Conservation (phyloP, 148 eudicot genomes). For the Euryodendron excelsum region DNA sequence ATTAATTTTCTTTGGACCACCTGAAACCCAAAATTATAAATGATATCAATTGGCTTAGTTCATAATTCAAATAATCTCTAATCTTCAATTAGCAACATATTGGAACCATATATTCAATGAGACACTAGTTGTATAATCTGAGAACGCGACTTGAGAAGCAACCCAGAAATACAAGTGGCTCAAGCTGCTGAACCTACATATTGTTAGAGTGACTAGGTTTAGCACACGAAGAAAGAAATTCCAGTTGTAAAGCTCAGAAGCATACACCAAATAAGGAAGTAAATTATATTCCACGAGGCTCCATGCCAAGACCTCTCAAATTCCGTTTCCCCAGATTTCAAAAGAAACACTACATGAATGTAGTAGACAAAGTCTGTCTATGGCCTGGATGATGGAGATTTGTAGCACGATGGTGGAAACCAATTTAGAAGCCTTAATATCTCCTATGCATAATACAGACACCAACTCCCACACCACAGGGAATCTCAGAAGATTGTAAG, state of each 20-base stretch:
- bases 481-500: neutral
- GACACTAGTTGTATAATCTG: neutral
- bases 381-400: neutral
- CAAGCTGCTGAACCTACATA: neutral
- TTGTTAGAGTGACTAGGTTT: neutral
- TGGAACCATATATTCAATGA: slow-evolving; percentile 1
- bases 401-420: neutral
- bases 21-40: slow-evolving; percentile 40
- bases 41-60: neutral
- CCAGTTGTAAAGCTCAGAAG: neutral
- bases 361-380: neutral
- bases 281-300: neutral
- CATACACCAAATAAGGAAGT: neutral
- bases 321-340: neutral
- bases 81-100: neutral
- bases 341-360: neutral
- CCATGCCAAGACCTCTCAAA: neutral
- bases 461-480: neutral
- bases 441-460: neutral
- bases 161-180: neutral
- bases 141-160: neutral
- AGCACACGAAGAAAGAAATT: neutral
- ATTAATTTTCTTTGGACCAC: slow-evolving; percentile 86
- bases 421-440: neutral
- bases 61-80: neutral